phyloP scores from a whole-genome alignment of 2,329 filamentous ascomycete genomes.

The Penicillium olsonii region DNA sequence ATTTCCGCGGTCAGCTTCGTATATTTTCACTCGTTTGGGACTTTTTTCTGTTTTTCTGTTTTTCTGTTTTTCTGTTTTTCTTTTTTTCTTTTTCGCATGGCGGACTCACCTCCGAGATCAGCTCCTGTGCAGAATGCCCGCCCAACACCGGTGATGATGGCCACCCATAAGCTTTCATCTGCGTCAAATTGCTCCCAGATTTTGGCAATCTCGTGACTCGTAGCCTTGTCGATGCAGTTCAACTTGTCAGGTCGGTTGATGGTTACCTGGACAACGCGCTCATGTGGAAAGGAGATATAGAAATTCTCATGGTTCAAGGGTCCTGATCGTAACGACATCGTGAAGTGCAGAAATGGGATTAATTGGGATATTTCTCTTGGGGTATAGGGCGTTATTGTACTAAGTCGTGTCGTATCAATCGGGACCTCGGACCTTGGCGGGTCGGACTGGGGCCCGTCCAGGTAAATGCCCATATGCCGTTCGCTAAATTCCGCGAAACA shows the following conservation, averaged over 20 bases:
- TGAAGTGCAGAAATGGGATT: slow-evolving; percentile 1
- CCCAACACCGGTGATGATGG: slow-evolving; percentile 64
- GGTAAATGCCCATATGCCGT: not conserved
- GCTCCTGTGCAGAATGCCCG: slow-evolving; percentile 69
- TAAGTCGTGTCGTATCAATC: not conserved
- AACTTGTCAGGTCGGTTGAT: slow-evolving; percentile 44
- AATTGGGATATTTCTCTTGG: slow-evolving; percentile 1
- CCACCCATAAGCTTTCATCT: slow-evolving; percentile 63
- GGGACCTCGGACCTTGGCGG: slow-evolving; percentile 6
- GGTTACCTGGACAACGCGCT: slow-evolving; percentile 44
- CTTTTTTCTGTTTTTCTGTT: not conserved
- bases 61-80: not conserved
- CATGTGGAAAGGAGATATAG: slow-evolving; percentile 43
- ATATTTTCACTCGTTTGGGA: not conserved
- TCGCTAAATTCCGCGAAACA: not conserved
- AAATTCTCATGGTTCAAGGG: slow-evolving; percentile 20
- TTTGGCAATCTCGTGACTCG: slow-evolving; percentile 45
- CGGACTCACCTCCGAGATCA: slow-evolving; percentile 57
- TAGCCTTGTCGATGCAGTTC: slow-evolving; percentile 46
- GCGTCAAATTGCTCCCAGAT: slow-evolving; percentile 63
- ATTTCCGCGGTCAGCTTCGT: not conserved
- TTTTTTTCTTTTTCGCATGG: not conserved
- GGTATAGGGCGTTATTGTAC: no score
- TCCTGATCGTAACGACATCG: slow-evolving; percentile 28
- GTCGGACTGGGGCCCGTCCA: not conserved